Percentiles rank a stretch among this genome's conserved stretches.
phyloP scores from a whole-genome alignment of 2,329 filamentous ascomycete genomes.

The Cordyceps militaris region DNA sequence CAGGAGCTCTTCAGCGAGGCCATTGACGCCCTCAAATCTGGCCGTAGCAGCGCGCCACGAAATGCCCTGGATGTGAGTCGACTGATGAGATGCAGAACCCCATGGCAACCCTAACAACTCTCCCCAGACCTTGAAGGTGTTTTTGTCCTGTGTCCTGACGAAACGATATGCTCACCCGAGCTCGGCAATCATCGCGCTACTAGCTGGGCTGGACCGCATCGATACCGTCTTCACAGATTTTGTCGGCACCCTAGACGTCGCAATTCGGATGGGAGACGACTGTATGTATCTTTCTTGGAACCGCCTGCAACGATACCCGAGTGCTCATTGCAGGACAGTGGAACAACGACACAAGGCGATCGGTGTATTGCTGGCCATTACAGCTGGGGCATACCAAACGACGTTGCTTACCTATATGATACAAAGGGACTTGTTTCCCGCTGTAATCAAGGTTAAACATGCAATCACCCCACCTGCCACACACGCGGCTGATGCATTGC shows the following conservation, averaged over 20 bases:
- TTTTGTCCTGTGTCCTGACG: slow-evolving; percentile 71
- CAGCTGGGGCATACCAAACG: slow-evolving; percentile 92
- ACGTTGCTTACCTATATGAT: slow-evolving; percentile 92
- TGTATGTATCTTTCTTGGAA: slow-evolving; percentile 43
- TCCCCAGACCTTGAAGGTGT: slow-evolving; percentile 75
- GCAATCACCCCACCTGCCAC: neutral
- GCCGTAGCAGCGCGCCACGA: slow-evolving; percentile 55
- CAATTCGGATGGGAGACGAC: slow-evolving; percentile 68
- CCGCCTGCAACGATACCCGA: neutral
- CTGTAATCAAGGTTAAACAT: slow-evolving; percentile 75
- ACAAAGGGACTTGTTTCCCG: slow-evolving; percentile 86
- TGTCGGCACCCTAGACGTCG: slow-evolving; percentile 71
- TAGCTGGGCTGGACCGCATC: slow-evolving; percentile 83
- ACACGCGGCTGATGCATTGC: neutral
- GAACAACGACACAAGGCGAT: slow-evolving; percentile 73
- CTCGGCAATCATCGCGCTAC: slow-evolving; percentile 84
- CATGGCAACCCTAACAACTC: slow-evolving; percentile 13
- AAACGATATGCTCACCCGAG: slow-evolving; percentile 95
- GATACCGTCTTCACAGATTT: slow-evolving; percentile 85
- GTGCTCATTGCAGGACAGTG: slow-evolving; percentile 39
- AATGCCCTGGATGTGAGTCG: slow-evolving; percentile 72
- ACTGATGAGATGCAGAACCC: neutral
- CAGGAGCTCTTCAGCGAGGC: slow-evolving; percentile 72
- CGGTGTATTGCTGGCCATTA: slow-evolving; percentile 72
- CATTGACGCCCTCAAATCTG: slow-evolving; percentile 59